These are phyloP conservation scores for Parastagonospora avenae DNA, from an alignment of 2,329 filamentous ascomycete species.

Conservation along the genomic window DNA sequence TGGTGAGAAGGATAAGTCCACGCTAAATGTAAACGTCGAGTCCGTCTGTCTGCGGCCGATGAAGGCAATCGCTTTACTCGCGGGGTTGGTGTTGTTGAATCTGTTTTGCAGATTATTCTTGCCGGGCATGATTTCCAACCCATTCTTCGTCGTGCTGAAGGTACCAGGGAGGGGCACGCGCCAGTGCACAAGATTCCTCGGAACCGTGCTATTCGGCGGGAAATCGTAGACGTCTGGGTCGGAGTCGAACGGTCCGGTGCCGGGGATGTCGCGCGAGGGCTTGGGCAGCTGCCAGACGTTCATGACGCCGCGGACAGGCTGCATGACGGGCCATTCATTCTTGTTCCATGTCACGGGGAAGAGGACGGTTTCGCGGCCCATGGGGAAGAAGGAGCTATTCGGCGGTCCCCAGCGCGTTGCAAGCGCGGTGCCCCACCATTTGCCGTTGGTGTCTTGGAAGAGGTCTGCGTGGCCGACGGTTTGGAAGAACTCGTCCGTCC, in stretches of 20 bases:
- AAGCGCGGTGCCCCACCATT: slow-evolving; percentile 35
- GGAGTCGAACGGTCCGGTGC: slow-evolving; percentile 46
- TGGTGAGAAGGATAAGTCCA: slow-evolving; percentile 49
- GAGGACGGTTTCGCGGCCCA: slow-evolving; percentile 36
- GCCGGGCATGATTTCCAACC: slow-evolving; percentile 49
- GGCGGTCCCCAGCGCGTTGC: slow-evolving; percentile 24
- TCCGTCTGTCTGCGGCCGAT: slow-evolving; percentile 59
- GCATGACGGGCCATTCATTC: slow-evolving; percentile 53
- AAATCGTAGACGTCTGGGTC: slow-evolving; percentile 56
- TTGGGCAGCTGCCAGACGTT: slow-evolving; percentile 49
- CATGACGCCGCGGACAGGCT: slow-evolving; percentile 51
- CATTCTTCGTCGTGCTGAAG: slow-evolving; percentile 10
- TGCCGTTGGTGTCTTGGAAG: slow-evolving; percentile 28
- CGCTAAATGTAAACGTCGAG: slow-evolving; percentile 58
- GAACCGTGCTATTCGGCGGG: slow-evolving; percentile 49
- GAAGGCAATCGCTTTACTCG: slow-evolving; percentile 56
- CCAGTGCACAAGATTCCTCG: slow-evolving; percentile 60
- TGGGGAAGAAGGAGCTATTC: slow-evolving; percentile 19
- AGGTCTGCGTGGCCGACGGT: slow-evolving; percentile 37
- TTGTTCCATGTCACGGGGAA: slow-evolving; percentile 30
- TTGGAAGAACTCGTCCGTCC: slow-evolving; percentile 44
- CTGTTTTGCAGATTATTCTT: slow-evolving; percentile 57
- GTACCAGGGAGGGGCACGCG: slow-evolving; percentile 55
- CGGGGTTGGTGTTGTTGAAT: slow-evolving; percentile 52
- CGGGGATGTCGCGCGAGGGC: slow-evolving; percentile 40